Evolutionary conservation across 331 rosid genomes (phyloP).

Genomic region (Malus hybrid): DNA sequence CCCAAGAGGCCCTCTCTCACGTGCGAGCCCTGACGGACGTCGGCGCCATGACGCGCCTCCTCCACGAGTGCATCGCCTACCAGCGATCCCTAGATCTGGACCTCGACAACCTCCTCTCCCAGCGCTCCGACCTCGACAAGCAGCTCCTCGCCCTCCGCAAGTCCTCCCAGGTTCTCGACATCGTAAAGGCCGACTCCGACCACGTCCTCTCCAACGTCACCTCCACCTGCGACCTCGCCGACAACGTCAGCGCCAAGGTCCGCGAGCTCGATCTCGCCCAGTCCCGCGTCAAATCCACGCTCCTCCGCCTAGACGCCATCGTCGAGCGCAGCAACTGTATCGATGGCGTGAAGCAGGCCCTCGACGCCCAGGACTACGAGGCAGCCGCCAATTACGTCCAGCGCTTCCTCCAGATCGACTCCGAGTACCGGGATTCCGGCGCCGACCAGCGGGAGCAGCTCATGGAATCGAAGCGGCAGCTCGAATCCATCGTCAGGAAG

Average conservation of each 20-base stretch:
- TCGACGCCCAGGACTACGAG: constrained; percentile 63
- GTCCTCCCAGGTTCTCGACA: constrained; percentile 63
- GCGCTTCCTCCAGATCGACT: constrained; percentile 66
- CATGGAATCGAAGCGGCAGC: constrained; percentile 51
- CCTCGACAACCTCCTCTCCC: constrained; percentile 68
- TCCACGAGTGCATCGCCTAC: constrained; percentile 88
- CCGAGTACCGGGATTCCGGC: constrained; percentile 60
- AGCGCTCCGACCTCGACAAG: constrained; percentile 68
- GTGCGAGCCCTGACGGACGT: constrained; percentile 73
- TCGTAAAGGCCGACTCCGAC: constrained; percentile 64
- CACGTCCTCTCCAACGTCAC: constrained; percentile 56
- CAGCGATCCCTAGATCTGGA: constrained; percentile 66
- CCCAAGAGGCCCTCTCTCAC: constrained; percentile 47
- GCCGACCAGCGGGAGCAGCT: constrained; percentile 75
- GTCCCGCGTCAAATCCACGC: constrained; percentile 78
- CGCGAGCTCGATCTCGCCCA: constrained; percentile 92
- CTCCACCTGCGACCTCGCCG: constrained; percentile 87
- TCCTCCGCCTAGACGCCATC: constrained; percentile 78
- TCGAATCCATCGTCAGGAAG: constrained; percentile 74
- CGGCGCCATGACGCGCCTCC: constrained; percentile 83
- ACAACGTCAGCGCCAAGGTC: constrained; percentile 74
- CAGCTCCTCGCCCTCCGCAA: constrained; percentile 60
- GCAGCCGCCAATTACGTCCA: constrained; percentile 54
- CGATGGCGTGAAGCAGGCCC: constrained; percentile 66
- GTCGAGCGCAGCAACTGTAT: constrained; percentile 72